phyloP scores from a whole-genome alignment of 2,329 filamentous ascomycete genomes.

The Aspergillus sp. region DNA sequence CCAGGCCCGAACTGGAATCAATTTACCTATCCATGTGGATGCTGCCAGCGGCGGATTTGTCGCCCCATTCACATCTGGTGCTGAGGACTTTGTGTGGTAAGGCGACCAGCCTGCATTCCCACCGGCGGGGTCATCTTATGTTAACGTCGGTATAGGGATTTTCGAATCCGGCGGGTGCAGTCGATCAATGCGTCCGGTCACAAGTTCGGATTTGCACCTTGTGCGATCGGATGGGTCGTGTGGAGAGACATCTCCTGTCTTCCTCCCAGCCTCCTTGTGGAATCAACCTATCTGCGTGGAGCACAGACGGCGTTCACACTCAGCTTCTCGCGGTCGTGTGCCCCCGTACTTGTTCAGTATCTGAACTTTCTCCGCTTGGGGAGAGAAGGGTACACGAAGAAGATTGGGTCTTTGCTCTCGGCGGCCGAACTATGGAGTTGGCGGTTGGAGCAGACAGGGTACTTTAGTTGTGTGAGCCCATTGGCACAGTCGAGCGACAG shows the following conservation, averaged over 20 bases:
- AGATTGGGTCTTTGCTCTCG: neutral
- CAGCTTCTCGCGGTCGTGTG: constrained; percentile 66
- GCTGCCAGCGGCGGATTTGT: constrained; percentile 25
- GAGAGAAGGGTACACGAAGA: constrained; percentile 54
- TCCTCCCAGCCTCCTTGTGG: constrained; percentile 63
- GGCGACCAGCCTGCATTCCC: neutral
- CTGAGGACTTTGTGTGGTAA: constrained; percentile 14
- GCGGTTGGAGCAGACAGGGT: neutral
- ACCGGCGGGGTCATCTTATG: neutral
- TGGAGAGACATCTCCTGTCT: constrained; percentile 63
- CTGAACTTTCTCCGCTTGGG: constrained; percentile 68
- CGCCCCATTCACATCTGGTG: constrained; percentile 20
- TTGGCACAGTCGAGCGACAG: neutral
- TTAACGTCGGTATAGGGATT: constrained; percentile 6
- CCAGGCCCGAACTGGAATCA: neutral
- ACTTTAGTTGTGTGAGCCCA: neutral
- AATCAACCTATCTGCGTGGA: constrained; percentile 62
- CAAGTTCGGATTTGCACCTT: constrained; percentile 51
- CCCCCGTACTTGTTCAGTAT: constrained; percentile 66
- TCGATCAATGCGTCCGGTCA: constrained; percentile 21
- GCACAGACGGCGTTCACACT: constrained; percentile 52
- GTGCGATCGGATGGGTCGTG: constrained; percentile 68
- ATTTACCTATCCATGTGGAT: constrained; percentile 21
- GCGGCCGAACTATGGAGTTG: neutral
- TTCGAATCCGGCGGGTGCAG: constrained; percentile 19